Percentiles rank a stretch among this genome's conserved stretches.
These are phyloP conservation scores for Podaxis carcinomalis DNA, from an alignment of 768 basidiomycete genomes.

Conservation along the genomic window DNA sequence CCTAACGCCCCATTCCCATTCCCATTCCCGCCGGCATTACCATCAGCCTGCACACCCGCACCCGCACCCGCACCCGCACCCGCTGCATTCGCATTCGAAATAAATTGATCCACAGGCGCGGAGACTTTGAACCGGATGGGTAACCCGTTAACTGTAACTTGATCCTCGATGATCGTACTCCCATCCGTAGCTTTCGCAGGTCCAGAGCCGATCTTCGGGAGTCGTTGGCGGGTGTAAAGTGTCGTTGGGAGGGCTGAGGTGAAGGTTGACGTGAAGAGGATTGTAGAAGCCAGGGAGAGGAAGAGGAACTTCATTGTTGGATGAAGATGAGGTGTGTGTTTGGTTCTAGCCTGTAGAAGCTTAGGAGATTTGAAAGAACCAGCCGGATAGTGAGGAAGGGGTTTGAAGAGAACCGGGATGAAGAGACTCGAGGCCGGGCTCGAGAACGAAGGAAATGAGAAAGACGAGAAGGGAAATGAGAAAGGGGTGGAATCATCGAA, in stretches of 20 bases:
- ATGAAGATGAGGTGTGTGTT: neutral
- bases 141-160: neutral
- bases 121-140: neutral
- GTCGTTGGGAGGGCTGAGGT: neutral
- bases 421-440: neutral
- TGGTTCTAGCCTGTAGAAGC: neutral
- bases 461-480: neutral
- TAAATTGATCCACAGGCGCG: neutral
- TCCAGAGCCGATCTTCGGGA: neutral
- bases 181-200: neutral
- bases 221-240: neutral
- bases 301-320: neutral
- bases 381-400: neutral
- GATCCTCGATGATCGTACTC: neutral
- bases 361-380: neutral
- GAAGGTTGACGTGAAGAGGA: neutral
- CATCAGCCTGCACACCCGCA: neutral
- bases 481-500: neutral
- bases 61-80: no score
- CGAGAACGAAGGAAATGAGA: neutral
- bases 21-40: neutral
- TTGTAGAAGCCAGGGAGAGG: neutral
- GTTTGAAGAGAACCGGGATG: neutral
- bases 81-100: neutral
- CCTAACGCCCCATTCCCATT: neutral